Conservation (phyloP, 75 land plant genomes). For the Ceratopteris richardii region DNA sequence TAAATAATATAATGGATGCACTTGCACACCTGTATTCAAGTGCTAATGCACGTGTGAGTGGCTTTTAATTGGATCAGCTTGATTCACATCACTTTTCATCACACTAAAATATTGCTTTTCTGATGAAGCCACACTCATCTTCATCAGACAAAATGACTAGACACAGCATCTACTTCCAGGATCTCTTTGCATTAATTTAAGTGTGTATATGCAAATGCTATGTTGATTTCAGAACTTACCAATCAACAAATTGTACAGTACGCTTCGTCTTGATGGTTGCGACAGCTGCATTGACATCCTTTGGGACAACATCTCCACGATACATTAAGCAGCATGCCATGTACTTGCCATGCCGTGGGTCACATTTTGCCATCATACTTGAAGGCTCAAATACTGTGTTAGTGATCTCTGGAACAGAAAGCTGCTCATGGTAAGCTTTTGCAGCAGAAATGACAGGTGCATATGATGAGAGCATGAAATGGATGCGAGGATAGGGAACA, state of each 20-base stretch:
- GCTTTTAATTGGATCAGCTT: too few species aligned
- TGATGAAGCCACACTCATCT: too few species aligned
- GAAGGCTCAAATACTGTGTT: constrained; percentile 49
- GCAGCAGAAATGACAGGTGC: constrained; percentile 39
- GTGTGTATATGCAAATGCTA: neutral
- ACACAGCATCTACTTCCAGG: too few species aligned
- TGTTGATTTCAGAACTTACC: constrained; percentile 18
- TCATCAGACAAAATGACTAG: too few species aligned
- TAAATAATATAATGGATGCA: too few species aligned
- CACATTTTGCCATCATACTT: constrained; percentile 60
- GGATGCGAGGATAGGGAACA: constrained; percentile 52
- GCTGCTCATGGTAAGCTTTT: constrained; percentile 45
- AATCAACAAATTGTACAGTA: constrained; percentile 45
- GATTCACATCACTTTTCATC: too few species aligned
- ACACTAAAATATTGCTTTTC: too few species aligned
- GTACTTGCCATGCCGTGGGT: constrained; percentile 40
- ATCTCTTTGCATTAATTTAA: constrained; percentile 4
- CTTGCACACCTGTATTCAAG: too few species aligned
- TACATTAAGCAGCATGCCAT: constrained; percentile 47
- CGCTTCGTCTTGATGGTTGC: constrained; percentile 61
- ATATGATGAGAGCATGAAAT: constrained; percentile 60
- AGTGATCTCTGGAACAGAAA: constrained; percentile 53
- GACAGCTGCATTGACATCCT: constrained; percentile 59
- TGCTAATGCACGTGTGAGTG: too few species aligned
- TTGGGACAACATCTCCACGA: constrained; percentile 43